Evolutionary conservation across 2,329 filamentous ascomycete genomes (phyloP).

Genomic region (Fusarium concolor): DNA sequence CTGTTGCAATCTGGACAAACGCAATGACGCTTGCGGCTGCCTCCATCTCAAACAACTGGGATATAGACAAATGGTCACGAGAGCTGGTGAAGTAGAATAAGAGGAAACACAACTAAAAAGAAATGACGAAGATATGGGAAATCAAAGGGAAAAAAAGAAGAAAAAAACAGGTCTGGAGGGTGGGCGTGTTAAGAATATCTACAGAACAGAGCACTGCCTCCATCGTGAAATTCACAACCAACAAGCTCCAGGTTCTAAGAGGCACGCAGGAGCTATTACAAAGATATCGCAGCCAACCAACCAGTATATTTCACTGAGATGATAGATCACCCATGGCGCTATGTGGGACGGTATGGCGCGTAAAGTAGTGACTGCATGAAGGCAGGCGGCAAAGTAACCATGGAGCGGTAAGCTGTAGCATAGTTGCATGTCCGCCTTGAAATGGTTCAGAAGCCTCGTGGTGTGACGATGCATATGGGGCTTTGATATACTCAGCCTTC

Average conservation of each 20-base stretch:
- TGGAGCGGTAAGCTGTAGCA: conserved; percentile 4
- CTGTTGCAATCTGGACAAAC: conserved; percentile 39
- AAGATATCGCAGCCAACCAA: not conserved
- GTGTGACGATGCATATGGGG: not conserved
- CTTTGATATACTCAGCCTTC: not conserved
- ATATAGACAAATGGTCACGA: not conserved
- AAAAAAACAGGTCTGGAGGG: not conserved
- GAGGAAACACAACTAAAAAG: not conserved
- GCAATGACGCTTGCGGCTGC: conserved; percentile 41
- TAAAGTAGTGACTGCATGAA: conserved; percentile 11
- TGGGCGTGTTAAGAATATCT: not conserved
- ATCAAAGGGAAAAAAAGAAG: not conserved
- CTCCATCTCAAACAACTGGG: conserved; percentile 22
- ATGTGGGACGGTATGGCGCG: conserved; percentile 16
- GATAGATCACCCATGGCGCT: conserved; percentile 1
- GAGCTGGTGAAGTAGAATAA: not conserved
- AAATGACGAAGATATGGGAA: not conserved
- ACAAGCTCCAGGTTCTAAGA: not conserved
- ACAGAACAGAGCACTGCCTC: conserved; percentile 22
- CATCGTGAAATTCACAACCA: conserved; percentile 1
- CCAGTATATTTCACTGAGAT: not conserved
- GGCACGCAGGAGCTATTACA: conserved; percentile 1
- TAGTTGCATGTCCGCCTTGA: not conserved
- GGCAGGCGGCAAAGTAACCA: conserved; percentile 17
- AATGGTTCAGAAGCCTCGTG: not conserved